phyloP scores from a whole-genome alignment of 306 rosid genomes.

The Pachyrhizus erosus region DNA sequence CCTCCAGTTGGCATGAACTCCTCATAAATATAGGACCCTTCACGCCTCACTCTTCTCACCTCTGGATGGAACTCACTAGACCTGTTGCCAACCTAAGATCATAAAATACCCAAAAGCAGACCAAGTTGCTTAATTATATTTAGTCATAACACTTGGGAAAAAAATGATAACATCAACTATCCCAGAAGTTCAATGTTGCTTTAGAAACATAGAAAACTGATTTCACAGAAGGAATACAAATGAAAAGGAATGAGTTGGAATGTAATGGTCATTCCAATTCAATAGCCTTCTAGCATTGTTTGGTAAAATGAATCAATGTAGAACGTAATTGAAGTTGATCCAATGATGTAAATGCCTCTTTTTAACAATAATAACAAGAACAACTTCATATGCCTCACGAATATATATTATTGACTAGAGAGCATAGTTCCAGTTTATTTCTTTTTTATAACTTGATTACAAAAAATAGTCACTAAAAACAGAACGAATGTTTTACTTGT shows the following conservation, averaged over 20 bases:
- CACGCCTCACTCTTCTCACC: slow-evolving; percentile 95
- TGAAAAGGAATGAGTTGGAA: slow-evolving; percentile 23
- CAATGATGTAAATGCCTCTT: neutral
- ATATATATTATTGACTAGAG: neutral
- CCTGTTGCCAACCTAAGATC: slow-evolving; percentile 88
- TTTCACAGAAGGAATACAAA: slow-evolving; percentile 11
- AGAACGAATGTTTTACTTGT: neutral
- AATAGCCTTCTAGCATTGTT: neutral
- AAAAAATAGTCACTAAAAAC: neutral
- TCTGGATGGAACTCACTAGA: slow-evolving; percentile 98
- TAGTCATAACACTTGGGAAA: slow-evolving; percentile 11
- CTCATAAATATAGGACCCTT: slow-evolving; percentile 96
- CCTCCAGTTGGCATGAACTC: slow-evolving; percentile 99
- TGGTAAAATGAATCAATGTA: neutral
- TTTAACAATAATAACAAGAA: neutral
- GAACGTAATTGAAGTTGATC: neutral
- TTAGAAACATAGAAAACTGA: neutral
- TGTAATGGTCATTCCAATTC: neutral
- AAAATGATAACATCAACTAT: slow-evolving; percentile 25
- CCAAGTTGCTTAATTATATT: slow-evolving; percentile 30
- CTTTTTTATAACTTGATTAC: neutral
- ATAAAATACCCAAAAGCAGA: slow-evolving; percentile 41
- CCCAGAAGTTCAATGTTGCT: slow-evolving; percentile 24
- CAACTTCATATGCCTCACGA: neutral
- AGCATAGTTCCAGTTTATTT: neutral